Evolutionary conservation across 805 yeast species (phyloP), one percentile per base, ranked within the genome.

Genomic region (Yamadazyma kitorensis): DNA sequence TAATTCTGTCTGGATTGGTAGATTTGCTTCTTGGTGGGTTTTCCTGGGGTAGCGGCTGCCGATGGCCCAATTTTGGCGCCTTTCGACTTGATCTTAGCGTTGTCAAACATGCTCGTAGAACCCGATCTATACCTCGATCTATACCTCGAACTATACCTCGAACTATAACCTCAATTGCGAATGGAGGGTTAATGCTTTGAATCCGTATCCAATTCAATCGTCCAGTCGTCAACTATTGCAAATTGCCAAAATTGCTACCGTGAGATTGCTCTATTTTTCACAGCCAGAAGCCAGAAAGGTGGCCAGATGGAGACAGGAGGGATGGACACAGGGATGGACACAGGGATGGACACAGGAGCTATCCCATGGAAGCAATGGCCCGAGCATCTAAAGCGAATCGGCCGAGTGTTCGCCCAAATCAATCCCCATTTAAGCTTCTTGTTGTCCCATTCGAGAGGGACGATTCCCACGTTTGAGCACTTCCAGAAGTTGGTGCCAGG

Each of bases 1-100:
- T 75, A 79, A 51, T 86, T 85, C 46, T 62, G 62, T 33, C 93
- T 63, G 14, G 70, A 59, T 47, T 73, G 80, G 48, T 69, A 78
- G n/a, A 84, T 70, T 16, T 78, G 68, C 25, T 57, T 61, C 33
- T 51, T 53, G 6, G 69, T 49, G 4, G 74, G 77, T 3, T 50
- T 40, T 19, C 50, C 45, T 14, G 49, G 40, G 6, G 25, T 33
- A 11, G 39, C 37, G 3, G 17, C 16, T 5, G 12, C 16, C 11
- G n/a, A n/a, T 4, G 33, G 27, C 3, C 5, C 24, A 3, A 40
- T 27, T 12, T 32, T 33, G 10, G 36, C 44, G 3, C 52, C 55
- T 39, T 54, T 55, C 7, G 54, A 43, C 33, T 60, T 61, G 26
- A 65, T 44, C 40, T 61, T 64, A 19, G 60, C 30, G 36, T 60